Conservation (phyloP, 306 rosid species). For the Quercus ilex region DNA sequence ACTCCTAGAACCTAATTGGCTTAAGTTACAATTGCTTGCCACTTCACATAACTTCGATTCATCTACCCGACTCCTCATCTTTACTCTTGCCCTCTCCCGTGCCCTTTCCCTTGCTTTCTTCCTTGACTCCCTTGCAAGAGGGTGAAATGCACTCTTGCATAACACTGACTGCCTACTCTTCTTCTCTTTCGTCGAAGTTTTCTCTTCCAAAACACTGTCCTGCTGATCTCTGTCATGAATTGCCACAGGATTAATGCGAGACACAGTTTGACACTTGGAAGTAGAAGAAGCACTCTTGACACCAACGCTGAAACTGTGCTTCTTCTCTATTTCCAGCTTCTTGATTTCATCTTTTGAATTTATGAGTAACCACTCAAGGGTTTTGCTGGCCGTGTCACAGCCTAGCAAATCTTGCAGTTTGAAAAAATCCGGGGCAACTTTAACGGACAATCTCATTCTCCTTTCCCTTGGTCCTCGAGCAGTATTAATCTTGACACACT, state of each 20-base stretch:
- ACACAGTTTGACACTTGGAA: constrained; percentile 70
- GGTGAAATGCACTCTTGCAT: constrained; percentile 40
- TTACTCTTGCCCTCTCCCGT: constrained; percentile 55
- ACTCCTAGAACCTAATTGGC: constrained; percentile 44
- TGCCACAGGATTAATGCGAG: constrained; percentile 50
- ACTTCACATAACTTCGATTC: constrained; percentile 17
- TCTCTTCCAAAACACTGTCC: neutral
- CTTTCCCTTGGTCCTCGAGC: constrained; percentile 73
- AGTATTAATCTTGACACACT: constrained; percentile 82
- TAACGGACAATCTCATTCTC: constrained; percentile 80
- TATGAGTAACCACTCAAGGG: constrained; percentile 78
- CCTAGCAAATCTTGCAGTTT: constrained; percentile 81
- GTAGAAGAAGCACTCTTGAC: constrained; percentile 48
- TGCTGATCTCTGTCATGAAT: constrained; percentile 20
- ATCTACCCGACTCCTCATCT: constrained; percentile 13
- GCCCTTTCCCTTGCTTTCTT: constrained; percentile 79
- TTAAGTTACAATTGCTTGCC: neutral
- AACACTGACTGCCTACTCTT: constrained; percentile 7
- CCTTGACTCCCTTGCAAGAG: constrained; percentile 51
- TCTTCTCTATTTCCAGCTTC: constrained; percentile 43
- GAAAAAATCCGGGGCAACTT: constrained; percentile 72
- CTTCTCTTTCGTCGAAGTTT: constrained; percentile 7
- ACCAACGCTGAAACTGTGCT: neutral
- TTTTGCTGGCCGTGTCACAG: constrained; percentile 83
- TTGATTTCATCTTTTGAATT: constrained; percentile 57